Evolutionary conservation across 140 eudicot species (phyloP).

Genomic region (Ambrosia hybrid): DNA sequence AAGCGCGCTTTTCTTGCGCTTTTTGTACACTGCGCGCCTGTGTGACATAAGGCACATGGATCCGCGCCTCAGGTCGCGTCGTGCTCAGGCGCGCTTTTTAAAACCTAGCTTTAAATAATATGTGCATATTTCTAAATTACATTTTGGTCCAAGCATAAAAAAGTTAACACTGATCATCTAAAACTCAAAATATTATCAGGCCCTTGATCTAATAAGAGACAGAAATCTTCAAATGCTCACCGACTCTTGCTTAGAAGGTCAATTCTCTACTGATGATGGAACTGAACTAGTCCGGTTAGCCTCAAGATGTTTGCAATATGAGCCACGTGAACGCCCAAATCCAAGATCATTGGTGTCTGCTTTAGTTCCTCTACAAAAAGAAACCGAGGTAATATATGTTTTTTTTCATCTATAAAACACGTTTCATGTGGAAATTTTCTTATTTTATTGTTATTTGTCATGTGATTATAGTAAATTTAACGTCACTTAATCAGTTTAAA

Average conservation of each 20-base stretch:
- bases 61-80: no score
- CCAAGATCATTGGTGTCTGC: conserved; percentile 85
- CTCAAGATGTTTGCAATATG: conserved; percentile 88
- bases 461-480: background rate
- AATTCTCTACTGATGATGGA: conserved; percentile 84
- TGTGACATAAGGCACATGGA: no score
- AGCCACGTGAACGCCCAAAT: conserved; percentile 96
- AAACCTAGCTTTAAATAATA: no score
- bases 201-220: conserved; percentile 90
- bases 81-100: no score
- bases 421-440: background rate
- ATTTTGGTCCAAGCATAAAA: background rate
- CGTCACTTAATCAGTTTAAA: background rate
- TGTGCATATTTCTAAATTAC: background rate
- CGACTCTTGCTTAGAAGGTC: conserved; percentile 98
- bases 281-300: conserved; percentile 92
- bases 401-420: background rate
- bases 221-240: conserved; percentile 92
- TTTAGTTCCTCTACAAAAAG: conserved; percentile 90
- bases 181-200: conserved; percentile 46
- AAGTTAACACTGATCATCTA: background rate
- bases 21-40: no score
- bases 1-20: no score
- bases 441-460: background rate
- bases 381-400: conserved; percentile 63